A percentile compares a stretch with the other conserved stretches of the same genome.
These are phyloP conservation scores for Penicillium flavigenum DNA, from an alignment of 495 filamentous ascomycete genomes.

Conservation along the genomic window DNA sequence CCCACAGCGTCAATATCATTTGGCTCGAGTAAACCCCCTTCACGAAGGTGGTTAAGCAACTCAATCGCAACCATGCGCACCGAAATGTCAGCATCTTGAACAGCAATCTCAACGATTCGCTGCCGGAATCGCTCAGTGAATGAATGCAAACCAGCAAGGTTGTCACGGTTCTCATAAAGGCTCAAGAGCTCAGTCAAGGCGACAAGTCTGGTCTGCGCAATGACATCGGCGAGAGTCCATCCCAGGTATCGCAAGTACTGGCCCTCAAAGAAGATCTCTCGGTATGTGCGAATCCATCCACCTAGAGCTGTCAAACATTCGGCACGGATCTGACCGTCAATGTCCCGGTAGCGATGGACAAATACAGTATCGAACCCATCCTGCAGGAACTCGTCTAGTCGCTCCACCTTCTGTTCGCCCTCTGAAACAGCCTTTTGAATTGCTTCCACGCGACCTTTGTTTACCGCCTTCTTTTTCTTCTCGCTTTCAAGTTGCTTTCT, in stretches of 20 bases:
- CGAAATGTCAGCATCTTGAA: conserved; percentile 70
- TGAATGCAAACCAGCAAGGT: conserved; percentile 71
- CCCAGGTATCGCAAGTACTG: conserved; percentile 88
- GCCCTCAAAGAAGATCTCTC: conserved; percentile 83
- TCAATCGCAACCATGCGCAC: conserved; percentile 78
- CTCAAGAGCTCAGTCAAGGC: conserved; percentile 76
- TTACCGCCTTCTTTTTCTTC: conserved; percentile 70
- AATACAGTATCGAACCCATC: conserved; percentile 88
- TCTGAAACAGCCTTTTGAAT: conserved; percentile 68
- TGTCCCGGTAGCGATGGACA: conserved; percentile 90
- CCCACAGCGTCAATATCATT: conserved; percentile 85
- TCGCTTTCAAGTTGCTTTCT: conserved; percentile 79
- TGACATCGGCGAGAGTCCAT: conserved; percentile 85
- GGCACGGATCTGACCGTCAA: conserved; percentile 80
- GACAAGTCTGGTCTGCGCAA: conserved; percentile 65
- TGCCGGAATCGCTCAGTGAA: conserved; percentile 88
- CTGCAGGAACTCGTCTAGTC: conserved; percentile 65
- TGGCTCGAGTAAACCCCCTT: conserved; percentile 83
- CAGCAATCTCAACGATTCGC: conserved; percentile 91
- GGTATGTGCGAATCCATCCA: conserved; percentile 78
- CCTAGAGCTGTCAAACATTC: conserved; percentile 84
- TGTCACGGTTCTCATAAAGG: conserved; percentile 72
- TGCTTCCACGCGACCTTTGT: conserved; percentile 68
- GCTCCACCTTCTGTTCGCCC: conserved; percentile 59
- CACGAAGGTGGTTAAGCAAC: conserved; percentile 75